Evolutionary conservation across 371 early-diverging fungal species (phyloP), one percentile per base, ranked within the genome.

Genomic region (Amoeboaphelidium protococcarum): DNA sequence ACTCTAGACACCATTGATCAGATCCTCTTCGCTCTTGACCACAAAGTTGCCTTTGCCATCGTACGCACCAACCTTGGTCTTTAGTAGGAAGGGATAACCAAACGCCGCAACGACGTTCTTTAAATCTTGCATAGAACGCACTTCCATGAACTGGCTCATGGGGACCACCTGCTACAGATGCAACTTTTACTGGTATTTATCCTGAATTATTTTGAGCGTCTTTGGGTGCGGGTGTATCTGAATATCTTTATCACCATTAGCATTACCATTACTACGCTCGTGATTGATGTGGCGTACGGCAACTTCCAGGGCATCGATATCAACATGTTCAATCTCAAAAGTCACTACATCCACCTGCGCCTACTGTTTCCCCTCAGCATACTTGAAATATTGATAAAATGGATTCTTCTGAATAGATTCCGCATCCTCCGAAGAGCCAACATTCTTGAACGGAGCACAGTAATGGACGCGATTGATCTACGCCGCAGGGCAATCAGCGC

Each of bases 291-390:
- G 23, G 6, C 50, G 57, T 48, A 72, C 80, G 24, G 81, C 58
- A 23, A 40, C 19, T 6, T 67, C 73, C 6, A 91, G 71, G 21
- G 79, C 75, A 3, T 67, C 62, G 40, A 75, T 67, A 62, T 91
- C 72, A 26, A 94, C 86, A 54, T 94, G 95, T 64, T 94, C 95
- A 48, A 94, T 91, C 63, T 94, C 92, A 16, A 85, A 78, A 0
- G 95, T 94, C 41, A 91, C 62, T 20, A 90, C 73, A 52, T 84
- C 76, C 26, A 74, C 16, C 10, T n/a, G n/a, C n/a, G n/a, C n/a
- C n/a, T n/a, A n/a, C n/a, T n/a, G n/a, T n/a, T n/a, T n/a, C n/a
- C n/a, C n/a, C n/a, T n/a, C n/a, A n/a, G n/a, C n/a, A n/a, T n/a
- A n/a, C n/a, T n/a, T n/a, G n/a, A n/a, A n/a, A n/a, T n/a, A n/a